These are phyloP conservation scores for Dioszegia crocea DNA, from an alignment of 768 basidiomycete genomes.

Conservation along the genomic window DNA sequence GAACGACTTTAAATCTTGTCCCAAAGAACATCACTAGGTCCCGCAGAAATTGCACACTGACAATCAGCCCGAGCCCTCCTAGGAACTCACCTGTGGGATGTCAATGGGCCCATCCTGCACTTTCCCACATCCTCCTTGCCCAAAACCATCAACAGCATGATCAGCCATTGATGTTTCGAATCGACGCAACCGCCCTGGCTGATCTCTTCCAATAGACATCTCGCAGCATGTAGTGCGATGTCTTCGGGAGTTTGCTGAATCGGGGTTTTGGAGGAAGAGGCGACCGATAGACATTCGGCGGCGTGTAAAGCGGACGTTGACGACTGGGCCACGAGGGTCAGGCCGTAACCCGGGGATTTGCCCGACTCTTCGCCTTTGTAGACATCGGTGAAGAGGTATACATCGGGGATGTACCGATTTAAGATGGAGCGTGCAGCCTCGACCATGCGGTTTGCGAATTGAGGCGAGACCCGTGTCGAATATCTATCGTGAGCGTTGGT, in stretches of 20 bases:
- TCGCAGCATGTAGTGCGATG: conserved; percentile 74
- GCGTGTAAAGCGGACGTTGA: conserved; percentile 85
- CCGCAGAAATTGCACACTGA: conserved; percentile 83
- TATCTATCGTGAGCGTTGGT: conserved; percentile 57
- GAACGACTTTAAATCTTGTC: conserved; percentile 79
- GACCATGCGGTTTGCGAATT: conserved; percentile 97
- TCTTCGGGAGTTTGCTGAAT: conserved; percentile 75
- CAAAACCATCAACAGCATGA: conserved; percentile 86
- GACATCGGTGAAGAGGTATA: conserved; percentile 96
- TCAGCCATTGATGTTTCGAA: conserved; percentile 76
- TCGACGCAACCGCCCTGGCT: conserved; percentile 84
- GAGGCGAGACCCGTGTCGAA: conserved; percentile 92
- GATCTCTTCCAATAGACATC: conserved; percentile 73
- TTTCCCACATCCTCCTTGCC: conserved; percentile 95
- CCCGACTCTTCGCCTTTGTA: conserved; percentile 90
- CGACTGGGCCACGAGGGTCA: conserved; percentile 84
- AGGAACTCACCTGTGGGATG: conserved; percentile 67
- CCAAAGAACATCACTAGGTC: conserved; percentile 80
- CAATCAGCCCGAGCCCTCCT: conserved; percentile 11
- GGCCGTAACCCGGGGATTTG: conserved; percentile 93
- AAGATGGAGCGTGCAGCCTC: conserved; percentile 86
- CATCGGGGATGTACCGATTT: conserved; percentile 95
- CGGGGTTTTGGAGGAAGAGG: conserved; percentile 49
- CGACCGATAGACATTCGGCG: conserved; percentile 76
- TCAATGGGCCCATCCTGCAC: conserved; percentile 78